Evolutionary conservation across 495 filamentous ascomycete genomes (phyloP).

Genomic region (Lentithecium fluviatile): DNA sequence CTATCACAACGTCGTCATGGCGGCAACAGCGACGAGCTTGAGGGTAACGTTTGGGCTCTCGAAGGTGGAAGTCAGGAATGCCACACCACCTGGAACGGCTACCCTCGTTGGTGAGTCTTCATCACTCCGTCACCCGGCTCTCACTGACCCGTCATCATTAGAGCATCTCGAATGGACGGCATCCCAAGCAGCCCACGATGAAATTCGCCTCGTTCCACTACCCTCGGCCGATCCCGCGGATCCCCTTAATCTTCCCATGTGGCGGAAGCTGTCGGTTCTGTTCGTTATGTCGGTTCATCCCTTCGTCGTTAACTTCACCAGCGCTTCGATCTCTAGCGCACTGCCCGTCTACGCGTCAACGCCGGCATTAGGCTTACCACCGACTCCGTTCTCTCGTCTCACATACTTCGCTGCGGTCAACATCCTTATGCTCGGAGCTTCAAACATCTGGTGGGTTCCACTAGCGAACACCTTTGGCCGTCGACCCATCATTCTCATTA

Average conservation of each 20-base stretch:
- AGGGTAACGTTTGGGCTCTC: conserved; percentile 5
- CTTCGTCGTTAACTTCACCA: conserved; percentile 17
- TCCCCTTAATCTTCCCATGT: conserved; percentile 2
- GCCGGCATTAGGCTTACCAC: conserved; percentile 5
- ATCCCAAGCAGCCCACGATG: conserved; percentile 3
- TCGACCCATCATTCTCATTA: conserved; percentile 32
- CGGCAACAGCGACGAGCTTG: background rate
- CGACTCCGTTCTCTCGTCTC: background rate
- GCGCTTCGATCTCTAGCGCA: conserved; percentile 12
- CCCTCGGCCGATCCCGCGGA: conserved; percentile 17
- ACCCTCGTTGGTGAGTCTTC: conserved; percentile 14
- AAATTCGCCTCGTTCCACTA: conserved; percentile 13
- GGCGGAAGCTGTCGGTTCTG: background rate
- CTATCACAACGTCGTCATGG: background rate
- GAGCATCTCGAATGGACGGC: conserved; percentile 15
- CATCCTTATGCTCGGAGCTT: conserved; percentile 34
- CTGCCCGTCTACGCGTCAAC: conserved; percentile 12
- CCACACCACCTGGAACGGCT: conserved; percentile 12
- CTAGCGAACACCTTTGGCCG: conserved; percentile 38
- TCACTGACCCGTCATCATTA: background rate
- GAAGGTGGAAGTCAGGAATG: conserved; percentile 12
- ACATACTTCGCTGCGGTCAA: conserved; percentile 23
- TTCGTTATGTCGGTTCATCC: conserved; percentile 1
- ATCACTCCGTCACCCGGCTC: background rate
- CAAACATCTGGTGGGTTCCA: conserved; percentile 40